phyloP scores from a whole-genome alignment of 2,329 filamentous ascomycete species.

The Neofusicoccum kwambonambiense region DNA sequence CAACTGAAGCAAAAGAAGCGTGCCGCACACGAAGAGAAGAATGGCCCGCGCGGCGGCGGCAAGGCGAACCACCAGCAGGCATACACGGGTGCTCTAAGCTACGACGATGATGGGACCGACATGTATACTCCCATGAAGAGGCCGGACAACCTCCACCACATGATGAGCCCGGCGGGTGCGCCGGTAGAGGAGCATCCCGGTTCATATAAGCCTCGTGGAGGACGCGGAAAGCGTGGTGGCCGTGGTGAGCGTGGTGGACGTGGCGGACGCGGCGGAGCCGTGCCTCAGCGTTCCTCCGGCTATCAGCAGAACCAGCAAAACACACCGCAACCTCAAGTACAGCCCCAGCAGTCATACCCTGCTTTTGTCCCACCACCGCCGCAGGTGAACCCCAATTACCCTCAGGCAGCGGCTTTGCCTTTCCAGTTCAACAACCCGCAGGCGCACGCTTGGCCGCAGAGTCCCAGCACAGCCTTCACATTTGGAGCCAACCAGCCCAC shows the following conservation, averaged over 20 bases:
- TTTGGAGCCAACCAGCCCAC: constrained; percentile 15
- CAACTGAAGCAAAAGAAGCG: constrained; percentile 59
- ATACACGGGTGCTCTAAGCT: constrained; percentile 37
- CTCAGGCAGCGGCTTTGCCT: background rate
- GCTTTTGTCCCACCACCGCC: background rate
- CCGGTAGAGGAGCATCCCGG: constrained; percentile 34
- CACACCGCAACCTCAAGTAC: constrained; percentile 2
- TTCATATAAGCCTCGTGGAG: constrained; percentile 30
- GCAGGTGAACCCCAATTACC: background rate
- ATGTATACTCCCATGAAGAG: constrained; percentile 50
- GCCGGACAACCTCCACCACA: constrained; percentile 47
- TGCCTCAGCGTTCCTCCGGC: background rate
- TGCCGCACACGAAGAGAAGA: constrained; percentile 25
- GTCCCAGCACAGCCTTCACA: background rate
- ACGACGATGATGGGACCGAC: constrained; percentile 44
- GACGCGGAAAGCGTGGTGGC: constrained; percentile 27
- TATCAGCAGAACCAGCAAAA: background rate
- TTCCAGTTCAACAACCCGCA: constrained; percentile 18
- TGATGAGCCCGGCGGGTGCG: constrained; percentile 36
- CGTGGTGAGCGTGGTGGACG: constrained; percentile 29
- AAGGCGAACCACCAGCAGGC: constrained; percentile 9
- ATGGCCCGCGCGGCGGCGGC: background rate
- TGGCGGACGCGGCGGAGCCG: constrained; percentile 29
- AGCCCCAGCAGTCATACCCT: background rate
- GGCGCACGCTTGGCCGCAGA: constrained; percentile 17